Base-by-base conservation (phyloP, 2,329 filamentous ascomycete genomes). In the Parascedosporium putredinis region DNA sequence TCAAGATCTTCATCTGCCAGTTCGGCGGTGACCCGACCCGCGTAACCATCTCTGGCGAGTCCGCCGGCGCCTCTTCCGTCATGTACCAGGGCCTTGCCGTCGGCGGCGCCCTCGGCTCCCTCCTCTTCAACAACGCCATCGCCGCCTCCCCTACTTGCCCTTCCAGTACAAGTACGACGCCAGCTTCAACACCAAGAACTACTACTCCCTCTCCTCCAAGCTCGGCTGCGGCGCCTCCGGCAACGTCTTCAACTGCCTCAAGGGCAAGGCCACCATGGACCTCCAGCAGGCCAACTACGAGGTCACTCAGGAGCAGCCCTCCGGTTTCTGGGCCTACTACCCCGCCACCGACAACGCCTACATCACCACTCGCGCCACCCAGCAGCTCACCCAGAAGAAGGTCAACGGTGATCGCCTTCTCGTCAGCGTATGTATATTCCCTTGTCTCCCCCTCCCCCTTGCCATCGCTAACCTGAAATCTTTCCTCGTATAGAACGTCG, bases 11-110 rank as follows among this genome's bases (percentile, higher is more conserved):
- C 53, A 76, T 80, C 48, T 58, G 64, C 31, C 57, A 62, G 7
- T 79, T 80, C 52, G 76, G 76, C 2, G 76, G 76, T 5, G 68
- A 79, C 50, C 67, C 69, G 0, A 52, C 51, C 1, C 70, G 71
- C 16, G 72, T 81, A 1, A 78, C 74, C 0, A 69, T 79, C 25
- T 68, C 67, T 57, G 76, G 78, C 1, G 70, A 75, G 54, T 74
- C 70, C 0, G 75, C 78, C 0, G 76, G 78, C 3, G 77, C 65
- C 0, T 75, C 74, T 1, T 66, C 64, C 3, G 71, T 73, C 3
- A 68, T 66, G 59, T 51, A 75, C 27, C 68, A 72, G 10, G 70
- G 71, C 29, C 65, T 74, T 14, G 71, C 76, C 27, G 68, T 69
- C 29, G 31, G 29, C 9, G 67, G 68, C 2, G 66, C 64, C 10